These are phyloP conservation scores for Nothopassalora personata DNA, from an alignment of 2,329 filamentous ascomycete species.

Conservation along the genomic window DNA sequence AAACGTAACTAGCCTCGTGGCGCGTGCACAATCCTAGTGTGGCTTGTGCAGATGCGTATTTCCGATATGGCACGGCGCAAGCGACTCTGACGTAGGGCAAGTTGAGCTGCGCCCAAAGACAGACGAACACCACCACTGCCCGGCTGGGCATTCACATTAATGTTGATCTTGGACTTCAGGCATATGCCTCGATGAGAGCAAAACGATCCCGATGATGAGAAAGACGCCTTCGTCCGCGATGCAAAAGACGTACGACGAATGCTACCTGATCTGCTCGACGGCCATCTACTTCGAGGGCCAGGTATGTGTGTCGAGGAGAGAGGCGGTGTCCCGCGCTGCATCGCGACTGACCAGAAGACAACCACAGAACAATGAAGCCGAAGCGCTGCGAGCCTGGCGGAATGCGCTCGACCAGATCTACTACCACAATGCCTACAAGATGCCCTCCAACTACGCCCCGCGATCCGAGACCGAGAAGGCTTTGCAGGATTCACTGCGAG, in stretches of 20 bases:
- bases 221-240: slow-evolving; percentile 64
- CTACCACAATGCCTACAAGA: slow-evolving; percentile 73
- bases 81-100: not conserved
- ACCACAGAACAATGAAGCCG: slow-evolving; percentile 78
- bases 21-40: not conserved
- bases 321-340: slow-evolving; percentile 4
- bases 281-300: slow-evolving; percentile 94
- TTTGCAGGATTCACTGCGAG: slow-evolving; percentile 70
- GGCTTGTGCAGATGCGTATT: not conserved
- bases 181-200: not conserved
- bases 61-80: not conserved
- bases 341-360: slow-evolving; percentile 45
- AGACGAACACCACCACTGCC: not conserved
- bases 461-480: slow-evolving; percentile 78
- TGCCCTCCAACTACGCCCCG: slow-evolving; percentile 63
- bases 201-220: slow-evolving; percentile 25
- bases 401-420: slow-evolving; percentile 83
- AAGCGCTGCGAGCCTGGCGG: slow-evolving; percentile 87
- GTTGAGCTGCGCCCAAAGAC: not conserved
- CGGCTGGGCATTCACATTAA: not conserved
- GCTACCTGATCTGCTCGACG: slow-evolving; percentile 89
- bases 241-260: slow-evolving; percentile 97
- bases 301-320: slow-evolving; percentile 46
- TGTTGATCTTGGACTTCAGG: not conserved
- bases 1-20: not conserved